These are phyloP conservation scores for Ophiostoma pallidulum DNA, from an alignment of 2,329 filamentous ascomycete species.

Conservation along the genomic window DNA sequence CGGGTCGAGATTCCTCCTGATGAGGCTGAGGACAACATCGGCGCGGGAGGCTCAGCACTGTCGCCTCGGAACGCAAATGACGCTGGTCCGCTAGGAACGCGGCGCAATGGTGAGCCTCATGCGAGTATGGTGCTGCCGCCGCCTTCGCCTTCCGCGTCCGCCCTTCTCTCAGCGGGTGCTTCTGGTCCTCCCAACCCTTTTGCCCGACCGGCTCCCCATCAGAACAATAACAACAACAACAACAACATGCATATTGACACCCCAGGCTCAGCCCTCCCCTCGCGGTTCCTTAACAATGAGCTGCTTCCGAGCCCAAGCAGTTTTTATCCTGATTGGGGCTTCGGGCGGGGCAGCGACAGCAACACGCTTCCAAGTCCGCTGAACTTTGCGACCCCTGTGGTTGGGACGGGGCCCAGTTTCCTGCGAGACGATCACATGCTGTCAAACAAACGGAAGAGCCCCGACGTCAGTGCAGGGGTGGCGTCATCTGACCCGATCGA, in stretches of 20 bases:
- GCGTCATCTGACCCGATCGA: constrained; percentile 34
- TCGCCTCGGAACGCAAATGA: constrained; percentile 46
- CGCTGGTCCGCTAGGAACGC: constrained; percentile 44
- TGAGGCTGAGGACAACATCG: constrained; percentile 60
- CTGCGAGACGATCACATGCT: constrained; percentile 42
- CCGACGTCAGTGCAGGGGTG: constrained; percentile 36
- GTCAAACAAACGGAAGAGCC: constrained; percentile 46
- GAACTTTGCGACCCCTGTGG: constrained; percentile 79
- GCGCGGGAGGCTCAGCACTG: constrained; percentile 61
- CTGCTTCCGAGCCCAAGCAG: constrained; percentile 83
- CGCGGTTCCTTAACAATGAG: constrained; percentile 78
- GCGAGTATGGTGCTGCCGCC: constrained; percentile 74
- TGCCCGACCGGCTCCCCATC: constrained; percentile 72
- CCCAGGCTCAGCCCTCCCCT: constrained; percentile 88
- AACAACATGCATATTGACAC: constrained; percentile 57
- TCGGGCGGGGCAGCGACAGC: constrained; percentile 55
- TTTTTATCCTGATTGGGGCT: constrained; percentile 90
- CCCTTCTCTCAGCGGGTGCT: constrained; percentile 81
- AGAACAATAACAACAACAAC: constrained; percentile 25
- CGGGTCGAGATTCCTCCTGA: constrained; percentile 95
- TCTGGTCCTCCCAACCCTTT: constrained; percentile 93
- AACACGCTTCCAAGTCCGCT: constrained; percentile 88
- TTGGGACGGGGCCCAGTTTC: constrained; percentile 53
- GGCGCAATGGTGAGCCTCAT: constrained; percentile 25
- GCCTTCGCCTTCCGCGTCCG: constrained; percentile 80